Conservation (phyloP, 768 basidiomycete genomes). For the Calocera cornea region DNA sequence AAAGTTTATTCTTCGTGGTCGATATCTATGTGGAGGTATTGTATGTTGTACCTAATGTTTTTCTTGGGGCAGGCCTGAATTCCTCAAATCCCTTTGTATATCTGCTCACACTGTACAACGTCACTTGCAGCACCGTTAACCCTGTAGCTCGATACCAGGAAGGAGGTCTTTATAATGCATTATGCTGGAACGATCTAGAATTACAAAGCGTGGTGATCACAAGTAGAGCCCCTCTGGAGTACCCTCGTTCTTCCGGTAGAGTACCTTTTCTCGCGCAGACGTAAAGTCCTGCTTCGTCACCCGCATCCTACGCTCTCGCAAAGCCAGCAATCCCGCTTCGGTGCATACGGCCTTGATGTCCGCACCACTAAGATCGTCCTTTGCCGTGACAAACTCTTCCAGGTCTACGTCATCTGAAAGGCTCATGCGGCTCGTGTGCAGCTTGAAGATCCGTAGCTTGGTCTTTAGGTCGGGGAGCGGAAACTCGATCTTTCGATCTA, state of each 20-base stretch:
- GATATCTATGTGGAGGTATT: too few relatives aligned
- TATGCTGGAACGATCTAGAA: not conserved
- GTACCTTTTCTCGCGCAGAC: constrained; percentile 82
- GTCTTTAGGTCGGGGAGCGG: constrained; percentile 96
- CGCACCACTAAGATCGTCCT: constrained; percentile 92
- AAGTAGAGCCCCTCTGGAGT: constrained; percentile 81
- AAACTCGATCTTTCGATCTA: constrained; percentile 98
- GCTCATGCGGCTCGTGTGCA: constrained; percentile 94
- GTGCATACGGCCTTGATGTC: constrained; percentile 99
- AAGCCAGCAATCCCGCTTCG: constrained; percentile 89
- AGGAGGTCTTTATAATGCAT: not conserved
- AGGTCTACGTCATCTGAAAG: constrained; percentile 76
- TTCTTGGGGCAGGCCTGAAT: too few relatives aligned
- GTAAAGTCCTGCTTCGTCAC: constrained; percentile 87
- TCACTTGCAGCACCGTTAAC: too few relatives aligned
- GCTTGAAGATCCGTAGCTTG: constrained; percentile 92
- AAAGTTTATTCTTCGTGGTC: not conserved
- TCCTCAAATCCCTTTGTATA: too few relatives aligned
- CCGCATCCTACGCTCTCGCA: constrained; percentile 88
- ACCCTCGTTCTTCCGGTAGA: constrained; percentile 96
- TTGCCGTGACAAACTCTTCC: constrained; percentile 89
- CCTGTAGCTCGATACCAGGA: too few relatives aligned
- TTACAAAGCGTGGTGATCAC: constrained; percentile 21
- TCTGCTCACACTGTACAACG: too few relatives aligned
- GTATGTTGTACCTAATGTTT: too few relatives aligned